A percentile compares a stretch with the other conserved stretches of the same genome.
Conservation (phyloP, 305 asterid genomes). For the Solanum aculeatissimum region DNA sequence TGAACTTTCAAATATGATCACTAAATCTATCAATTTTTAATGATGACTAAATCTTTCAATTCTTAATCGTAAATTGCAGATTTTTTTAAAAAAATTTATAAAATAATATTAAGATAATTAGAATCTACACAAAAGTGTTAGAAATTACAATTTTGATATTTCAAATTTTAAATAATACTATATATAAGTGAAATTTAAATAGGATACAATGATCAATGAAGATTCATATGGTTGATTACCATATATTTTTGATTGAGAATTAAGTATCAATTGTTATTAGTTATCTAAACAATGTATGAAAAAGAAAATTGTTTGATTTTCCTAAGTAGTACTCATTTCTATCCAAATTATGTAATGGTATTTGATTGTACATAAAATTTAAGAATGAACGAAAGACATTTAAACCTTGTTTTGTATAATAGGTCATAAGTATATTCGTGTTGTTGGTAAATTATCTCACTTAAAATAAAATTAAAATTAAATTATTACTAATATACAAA, state of each 20-base stretch:
- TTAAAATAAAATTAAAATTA: too few species aligned
- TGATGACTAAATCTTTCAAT: neutral
- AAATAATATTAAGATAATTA: neutral
- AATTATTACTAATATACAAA: too few species aligned
- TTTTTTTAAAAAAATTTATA: too few species aligned
- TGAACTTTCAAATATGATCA: neutral
- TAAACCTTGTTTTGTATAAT: too few species aligned
- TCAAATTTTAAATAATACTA: neutral
- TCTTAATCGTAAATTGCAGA: neutral
- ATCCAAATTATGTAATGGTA: neutral
- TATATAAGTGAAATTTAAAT: neutral
- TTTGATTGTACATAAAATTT: neutral
- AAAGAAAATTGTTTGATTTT: neutral
- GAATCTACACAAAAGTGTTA: neutral
- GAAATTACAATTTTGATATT: neutral
- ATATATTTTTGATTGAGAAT: neutral
- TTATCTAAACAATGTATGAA: neutral
- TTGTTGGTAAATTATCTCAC: too few species aligned
- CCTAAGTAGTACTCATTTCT: neutral
- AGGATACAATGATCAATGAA: neutral
- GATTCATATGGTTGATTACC: neutral
- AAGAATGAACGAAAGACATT: neutral
- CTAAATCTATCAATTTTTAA: neutral
- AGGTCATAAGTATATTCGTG: too few species aligned
- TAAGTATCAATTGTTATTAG: neutral